phyloP scores from a whole-genome alignment of 1,139 yeast species.

The Kurtzmaniella natalensis region DNA sequence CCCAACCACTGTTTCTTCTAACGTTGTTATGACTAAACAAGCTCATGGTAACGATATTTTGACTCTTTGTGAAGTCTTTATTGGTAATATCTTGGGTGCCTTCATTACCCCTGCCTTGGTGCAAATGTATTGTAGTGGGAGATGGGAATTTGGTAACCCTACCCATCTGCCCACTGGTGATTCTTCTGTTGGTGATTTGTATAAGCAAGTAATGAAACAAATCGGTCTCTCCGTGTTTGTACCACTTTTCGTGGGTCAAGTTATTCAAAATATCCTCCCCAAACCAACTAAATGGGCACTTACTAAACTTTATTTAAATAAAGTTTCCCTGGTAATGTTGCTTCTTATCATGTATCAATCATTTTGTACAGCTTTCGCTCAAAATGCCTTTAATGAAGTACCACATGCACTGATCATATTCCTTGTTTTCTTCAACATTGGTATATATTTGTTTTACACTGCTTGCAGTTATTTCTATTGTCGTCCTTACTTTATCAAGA shows the following conservation, averaged over 20 bases:
- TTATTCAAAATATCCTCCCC: conserved; percentile 65
- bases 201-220: conserved; percentile 77
- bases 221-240: conserved; percentile 78
- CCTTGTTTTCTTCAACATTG: conserved; percentile 76
- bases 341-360: conserved; percentile 78
- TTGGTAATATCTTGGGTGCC: conserved; percentile 82
- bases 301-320: conserved; percentile 55
- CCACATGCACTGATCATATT: conserved; percentile 66
- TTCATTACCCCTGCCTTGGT: conserved; percentile 81
- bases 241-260: conserved; percentile 86
- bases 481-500: conserved; percentile 53
- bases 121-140: conserved; percentile 60
- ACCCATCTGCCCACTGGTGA: conserved; percentile 40
- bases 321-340: conserved; percentile 77
- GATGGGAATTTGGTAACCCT: conserved; percentile 83
- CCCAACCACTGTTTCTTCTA: conserved; percentile 88
- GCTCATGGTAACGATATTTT: conserved; percentile 79
- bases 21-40: conserved; percentile 84
- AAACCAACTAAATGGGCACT: conserved; percentile 58
- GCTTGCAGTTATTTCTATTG: conserved; percentile 52
- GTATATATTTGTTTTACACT: conserved; percentile 73
- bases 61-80: conserved; percentile 77
- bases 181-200: conserved; percentile 51
- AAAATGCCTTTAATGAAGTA: conserved; percentile 70
- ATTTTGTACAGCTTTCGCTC: conserved; percentile 84